Conservation (phyloP, 768 basidiomycete species). For the Mrakia hoshinonis region DNA sequence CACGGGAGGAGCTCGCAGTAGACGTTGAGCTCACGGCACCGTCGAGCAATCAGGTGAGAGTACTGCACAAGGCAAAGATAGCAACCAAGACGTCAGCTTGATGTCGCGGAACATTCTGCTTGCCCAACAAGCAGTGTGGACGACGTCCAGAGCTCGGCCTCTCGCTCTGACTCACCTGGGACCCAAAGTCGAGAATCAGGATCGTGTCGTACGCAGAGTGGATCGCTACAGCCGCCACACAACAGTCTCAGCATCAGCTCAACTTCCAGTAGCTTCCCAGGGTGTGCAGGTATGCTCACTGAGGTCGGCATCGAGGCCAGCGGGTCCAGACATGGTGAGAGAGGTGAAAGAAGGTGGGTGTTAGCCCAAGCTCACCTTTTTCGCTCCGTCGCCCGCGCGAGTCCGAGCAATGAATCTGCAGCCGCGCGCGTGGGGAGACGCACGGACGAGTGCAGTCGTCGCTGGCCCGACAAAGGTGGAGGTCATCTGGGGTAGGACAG, state of each 20-base stretch:
- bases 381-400: neutral
- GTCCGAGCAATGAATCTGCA: too few relatives aligned
- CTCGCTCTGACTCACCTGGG: conserved; percentile 58
- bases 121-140: too few relatives aligned
- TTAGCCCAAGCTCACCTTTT: neutral
- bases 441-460: neutral
- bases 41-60: conserved; percentile 90
- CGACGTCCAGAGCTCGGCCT: too few relatives aligned
- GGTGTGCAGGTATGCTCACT: neutral
- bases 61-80: conserved; percentile 51
- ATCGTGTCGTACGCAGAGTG: conserved; percentile 93
- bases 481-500: neutral
- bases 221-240: conserved; percentile 51
- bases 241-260: neutral
- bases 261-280: too few relatives aligned
- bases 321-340: conserved; percentile 15
- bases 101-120: too few relatives aligned
- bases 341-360: neutral
- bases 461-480: neutral
- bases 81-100: too few relatives aligned
- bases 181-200: conserved; percentile 93
- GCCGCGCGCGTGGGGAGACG: too few relatives aligned
- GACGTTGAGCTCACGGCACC: conserved; percentile 94
- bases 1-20: conserved; percentile 98
- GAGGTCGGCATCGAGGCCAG: conserved; percentile 15